phyloP scores from a whole-genome alignment of 208 protist genomes.

The Crithidia mellificae region DNA sequence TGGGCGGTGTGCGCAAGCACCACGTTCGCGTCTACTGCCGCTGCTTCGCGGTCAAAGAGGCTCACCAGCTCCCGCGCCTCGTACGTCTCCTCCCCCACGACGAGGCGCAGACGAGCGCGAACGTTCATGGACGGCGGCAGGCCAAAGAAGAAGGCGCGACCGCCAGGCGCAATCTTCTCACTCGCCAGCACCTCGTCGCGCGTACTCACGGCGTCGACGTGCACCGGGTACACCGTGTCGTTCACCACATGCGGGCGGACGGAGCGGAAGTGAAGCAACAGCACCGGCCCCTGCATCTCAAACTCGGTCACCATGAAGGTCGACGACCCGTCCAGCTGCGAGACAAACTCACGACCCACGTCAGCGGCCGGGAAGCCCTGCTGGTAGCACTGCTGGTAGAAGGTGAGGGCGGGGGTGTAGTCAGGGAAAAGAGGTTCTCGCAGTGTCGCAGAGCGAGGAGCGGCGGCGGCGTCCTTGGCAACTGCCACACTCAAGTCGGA shows the following conservation, averaged over 20 bases:
- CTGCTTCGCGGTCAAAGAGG: conserved; percentile 29
- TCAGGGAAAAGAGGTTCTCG: conserved; percentile 28
- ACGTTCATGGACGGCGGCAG: conserved; percentile 14
- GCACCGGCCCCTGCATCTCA: conserved; percentile 21
- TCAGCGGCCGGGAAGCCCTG: conserved; percentile 17
- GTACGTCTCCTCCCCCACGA: conserved; percentile 25
- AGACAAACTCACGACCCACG: conserved; percentile 30
- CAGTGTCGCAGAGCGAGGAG: conserved; percentile 11
- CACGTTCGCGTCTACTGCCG: conserved; percentile 12
- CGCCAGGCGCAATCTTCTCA: conserved; percentile 17
- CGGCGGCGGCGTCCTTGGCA: too few relatives aligned
- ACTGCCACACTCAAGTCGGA: conserved; percentile 27
- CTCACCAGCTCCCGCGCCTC: conserved; percentile 15
- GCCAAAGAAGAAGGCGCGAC: conserved; percentile 24
- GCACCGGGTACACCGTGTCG: conserved; percentile 28
- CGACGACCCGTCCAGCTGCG: conserved; percentile 32
- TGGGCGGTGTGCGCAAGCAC: conserved; percentile 19
- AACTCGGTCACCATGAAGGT: conserved; percentile 32
- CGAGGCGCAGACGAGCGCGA: conserved; percentile 13
- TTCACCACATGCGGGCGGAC: conserved; percentile 28
- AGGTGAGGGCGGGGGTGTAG: conserved; percentile 14
- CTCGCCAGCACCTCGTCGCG: conserved; percentile 20
- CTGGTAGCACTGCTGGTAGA: conserved; percentile 25
- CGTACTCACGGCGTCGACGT: conserved; percentile 21
- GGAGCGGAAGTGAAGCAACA: conserved; percentile 25